phyloP scores from a whole-genome alignment of 768 basidiomycete species.

The Cystofilobasidium macerans region DNA sequence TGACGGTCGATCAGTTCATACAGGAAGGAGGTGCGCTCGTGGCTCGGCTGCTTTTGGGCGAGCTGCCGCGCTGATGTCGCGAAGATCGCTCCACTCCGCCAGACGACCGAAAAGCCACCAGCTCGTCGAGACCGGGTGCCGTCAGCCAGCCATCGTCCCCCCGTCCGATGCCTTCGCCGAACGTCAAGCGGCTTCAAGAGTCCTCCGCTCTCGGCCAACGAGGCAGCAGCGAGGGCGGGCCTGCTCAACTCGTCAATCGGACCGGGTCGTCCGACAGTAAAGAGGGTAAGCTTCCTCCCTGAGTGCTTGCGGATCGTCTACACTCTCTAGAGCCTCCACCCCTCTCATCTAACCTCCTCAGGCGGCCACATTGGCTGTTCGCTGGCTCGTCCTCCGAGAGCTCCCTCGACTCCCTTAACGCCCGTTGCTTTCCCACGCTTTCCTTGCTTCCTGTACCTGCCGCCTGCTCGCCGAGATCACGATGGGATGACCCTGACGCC shows the following conservation, averaged over 20 bases:
- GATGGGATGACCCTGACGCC: not conserved
- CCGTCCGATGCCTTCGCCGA: not conserved
- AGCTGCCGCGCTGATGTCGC: not conserved
- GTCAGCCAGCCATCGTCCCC: conserved; percentile 10
- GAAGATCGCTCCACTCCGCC: not conserved
- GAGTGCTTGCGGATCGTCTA: too few relatives aligned
- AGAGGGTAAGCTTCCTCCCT: conserved; percentile 5
- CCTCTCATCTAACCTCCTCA: not conserved
- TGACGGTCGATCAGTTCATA: conserved; percentile 56
- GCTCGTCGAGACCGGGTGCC: conserved; percentile 27
- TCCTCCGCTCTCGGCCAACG: not conserved
- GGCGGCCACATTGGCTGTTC: not conserved
- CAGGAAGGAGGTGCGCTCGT: conserved; percentile 42
- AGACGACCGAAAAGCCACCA: conserved; percentile 9
- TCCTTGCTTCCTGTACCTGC: conserved; percentile 1
- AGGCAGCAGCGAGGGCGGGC: conserved; percentile 4
- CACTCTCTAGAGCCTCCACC: not conserved
- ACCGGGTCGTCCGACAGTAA: not conserved
- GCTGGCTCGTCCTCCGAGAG: not conserved
- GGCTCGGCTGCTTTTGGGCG: too few relatives aligned
- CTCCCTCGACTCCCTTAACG: not conserved
- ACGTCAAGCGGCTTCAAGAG: not conserved
- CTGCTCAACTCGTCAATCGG: not conserved
- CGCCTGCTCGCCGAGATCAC: not conserved
- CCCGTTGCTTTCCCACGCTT: not conserved